Percentiles rank a stretch among this genome's conserved stretches.
Evolutionary conservation across 2,329 filamentous ascomycete species (phyloP).

Genomic region (Didymella keratinophila): DNA sequence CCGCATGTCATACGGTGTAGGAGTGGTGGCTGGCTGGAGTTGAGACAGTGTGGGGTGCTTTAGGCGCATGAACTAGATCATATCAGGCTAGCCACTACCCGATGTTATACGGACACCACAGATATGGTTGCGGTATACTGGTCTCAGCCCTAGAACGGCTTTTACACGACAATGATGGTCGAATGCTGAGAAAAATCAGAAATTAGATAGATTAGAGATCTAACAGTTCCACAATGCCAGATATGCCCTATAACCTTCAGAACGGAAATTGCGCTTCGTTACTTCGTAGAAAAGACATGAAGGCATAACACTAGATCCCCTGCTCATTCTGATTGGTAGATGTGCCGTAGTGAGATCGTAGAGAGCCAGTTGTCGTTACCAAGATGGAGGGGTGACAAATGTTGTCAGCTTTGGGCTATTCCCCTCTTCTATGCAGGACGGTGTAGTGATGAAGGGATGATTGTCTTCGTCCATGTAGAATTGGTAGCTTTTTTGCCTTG

Average conservation of each 20-base stretch:
- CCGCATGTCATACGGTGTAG: constrained; percentile 30
- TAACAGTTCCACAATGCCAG: background rate
- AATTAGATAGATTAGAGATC: background rate
- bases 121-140: constrained; percentile 1
- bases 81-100: background rate
- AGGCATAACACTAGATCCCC: too few relatives aligned
- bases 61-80: background rate
- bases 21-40: background rate
- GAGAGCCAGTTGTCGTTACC: background rate
- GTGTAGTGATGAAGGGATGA: constrained; percentile 17
- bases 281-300: background rate
- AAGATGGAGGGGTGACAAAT: background rate
- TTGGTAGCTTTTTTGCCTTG: constrained; percentile 7
- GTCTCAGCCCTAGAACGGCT: background rate
- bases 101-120: background rate
- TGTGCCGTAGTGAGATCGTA: too few relatives aligned
- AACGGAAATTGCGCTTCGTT: background rate
- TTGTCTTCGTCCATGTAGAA: constrained; percentile 19
- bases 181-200: background rate
- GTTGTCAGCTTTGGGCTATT: background rate
- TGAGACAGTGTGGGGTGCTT: background rate
- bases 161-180: background rate
- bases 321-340: too few relatives aligned
- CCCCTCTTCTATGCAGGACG: background rate
- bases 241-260: background rate